Evolutionary conservation across 2,329 filamentous ascomycete genomes (phyloP).

Genomic region (Talaromyces atroroseus): DNA sequence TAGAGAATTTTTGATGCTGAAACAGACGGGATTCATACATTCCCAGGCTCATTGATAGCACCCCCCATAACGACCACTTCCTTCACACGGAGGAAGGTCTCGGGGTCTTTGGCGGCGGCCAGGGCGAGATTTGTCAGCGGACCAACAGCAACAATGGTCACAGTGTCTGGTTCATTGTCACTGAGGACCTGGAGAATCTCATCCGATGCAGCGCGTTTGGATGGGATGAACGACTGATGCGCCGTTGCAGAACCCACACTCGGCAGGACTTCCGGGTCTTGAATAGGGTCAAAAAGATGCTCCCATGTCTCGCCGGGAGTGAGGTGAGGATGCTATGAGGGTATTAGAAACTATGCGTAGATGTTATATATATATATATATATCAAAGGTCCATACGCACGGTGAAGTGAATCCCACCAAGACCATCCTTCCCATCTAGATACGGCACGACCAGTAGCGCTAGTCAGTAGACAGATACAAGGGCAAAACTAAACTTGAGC

Average conservation of each 20-base stretch:
- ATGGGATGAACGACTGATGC: conserved; percentile 65
- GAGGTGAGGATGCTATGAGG: conserved; percentile 61
- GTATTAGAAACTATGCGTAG: conserved; percentile 15
- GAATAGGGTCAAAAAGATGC: conserved; percentile 55
- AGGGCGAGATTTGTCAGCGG: conserved; percentile 91
- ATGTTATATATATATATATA: neutral
- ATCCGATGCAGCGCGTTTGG: conserved; percentile 65
- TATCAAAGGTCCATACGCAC: conserved; percentile 31
- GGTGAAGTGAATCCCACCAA: conserved; percentile 64
- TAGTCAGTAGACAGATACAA: neutral
- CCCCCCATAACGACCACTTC: conserved; percentile 96
- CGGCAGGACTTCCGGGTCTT: conserved; percentile 19
- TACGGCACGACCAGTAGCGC: neutral
- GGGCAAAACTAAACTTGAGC: neutral
- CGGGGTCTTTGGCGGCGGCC: conserved; percentile 80
- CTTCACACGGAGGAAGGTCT: conserved; percentile 81
- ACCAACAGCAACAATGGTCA: conserved; percentile 85
- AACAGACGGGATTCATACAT: conserved; percentile 51
- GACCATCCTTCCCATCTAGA: conserved; percentile 67
- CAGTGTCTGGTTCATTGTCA: conserved; percentile 74
- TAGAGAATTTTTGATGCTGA: neutral
- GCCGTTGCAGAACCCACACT: conserved; percentile 14
- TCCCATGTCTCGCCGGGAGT: conserved; percentile 70
- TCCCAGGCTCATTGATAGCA: conserved; percentile 71
- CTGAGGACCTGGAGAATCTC: conserved; percentile 84